phyloP scores from a whole-genome alignment of 768 basidiomycete genomes.

The Chalciporus sphaerocephalus region DNA sequence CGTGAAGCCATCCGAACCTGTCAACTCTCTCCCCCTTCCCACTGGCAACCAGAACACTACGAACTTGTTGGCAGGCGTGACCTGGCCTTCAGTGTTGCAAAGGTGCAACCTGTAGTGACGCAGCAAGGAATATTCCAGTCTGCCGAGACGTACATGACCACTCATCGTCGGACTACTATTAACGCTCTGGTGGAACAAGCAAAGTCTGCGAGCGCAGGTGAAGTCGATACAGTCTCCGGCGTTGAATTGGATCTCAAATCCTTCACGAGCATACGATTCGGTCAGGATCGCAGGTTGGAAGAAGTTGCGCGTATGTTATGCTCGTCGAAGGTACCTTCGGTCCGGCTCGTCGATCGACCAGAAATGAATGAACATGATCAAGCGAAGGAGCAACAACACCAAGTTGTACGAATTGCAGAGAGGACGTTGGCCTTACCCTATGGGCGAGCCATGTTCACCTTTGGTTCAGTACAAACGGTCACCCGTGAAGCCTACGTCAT shows the following conservation, averaged over 20 bases:
- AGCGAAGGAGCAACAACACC: conserved; percentile 76
- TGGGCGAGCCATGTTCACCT: conserved; percentile 90
- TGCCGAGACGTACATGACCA: conserved; percentile 37
- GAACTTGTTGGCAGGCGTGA: conserved; percentile 32
- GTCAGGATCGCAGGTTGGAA: conserved; percentile 82
- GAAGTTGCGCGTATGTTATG: conserved; percentile 91
- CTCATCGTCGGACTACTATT: conserved; percentile 47
- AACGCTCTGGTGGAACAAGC: conserved; percentile 48
- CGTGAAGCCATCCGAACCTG: conserved; percentile 82
- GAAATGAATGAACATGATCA: conserved; percentile 83
- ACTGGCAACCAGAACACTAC: conserved; percentile 55
- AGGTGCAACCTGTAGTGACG: conserved; percentile 27
- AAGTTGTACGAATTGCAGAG: conserved; percentile 76
- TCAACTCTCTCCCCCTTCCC: conserved; percentile 68
- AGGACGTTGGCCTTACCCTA: conserved; percentile 87
- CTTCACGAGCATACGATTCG: conserved; percentile 82
- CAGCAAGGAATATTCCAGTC: conserved; percentile 30
- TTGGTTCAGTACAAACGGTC: conserved; percentile 71
- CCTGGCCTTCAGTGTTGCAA: conserved; percentile 30
- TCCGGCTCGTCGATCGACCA: conserved; percentile 63
- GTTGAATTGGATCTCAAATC: conserved; percentile 70
- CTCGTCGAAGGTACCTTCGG: conserved; percentile 64
- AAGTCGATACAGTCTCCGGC: conserved; percentile 58
- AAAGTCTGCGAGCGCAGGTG: conserved; percentile 47
- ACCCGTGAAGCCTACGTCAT: conserved; percentile 75